A percentile compares a stretch with the other conserved stretches of the same genome.
Conservation (phyloP, 2,329 filamentous ascomycete species). For the Fusarium nelsonii region DNA sequence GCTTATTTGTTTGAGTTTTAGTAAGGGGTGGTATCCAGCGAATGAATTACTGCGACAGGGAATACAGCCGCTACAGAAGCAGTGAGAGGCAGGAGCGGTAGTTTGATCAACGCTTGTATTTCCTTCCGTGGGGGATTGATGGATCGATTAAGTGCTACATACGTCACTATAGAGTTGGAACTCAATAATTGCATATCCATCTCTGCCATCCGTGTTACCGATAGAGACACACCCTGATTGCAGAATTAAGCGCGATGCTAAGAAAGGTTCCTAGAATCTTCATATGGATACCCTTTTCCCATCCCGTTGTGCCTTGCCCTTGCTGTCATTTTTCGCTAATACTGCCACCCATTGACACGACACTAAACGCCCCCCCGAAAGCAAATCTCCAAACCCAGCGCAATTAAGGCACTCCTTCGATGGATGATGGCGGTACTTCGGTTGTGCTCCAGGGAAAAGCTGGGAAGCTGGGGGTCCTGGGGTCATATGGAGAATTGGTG, state of each 20-base stretch:
- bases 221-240: slow-evolving; percentile 16
- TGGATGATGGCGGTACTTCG: slow-evolving; percentile 30
- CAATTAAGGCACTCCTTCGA: slow-evolving; percentile 2
- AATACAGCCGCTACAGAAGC: not conserved
- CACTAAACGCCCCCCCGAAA: not conserved
- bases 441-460: slow-evolving; percentile 19
- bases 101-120: slow-evolving; percentile 26
- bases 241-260: slow-evolving; percentile 1
- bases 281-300: no score
- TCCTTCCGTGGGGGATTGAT: slow-evolving; percentile 4
- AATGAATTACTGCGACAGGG: slow-evolving; percentile 8
- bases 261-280: not conserved
- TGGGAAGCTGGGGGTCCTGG: not conserved
- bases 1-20: slow-evolving; percentile 41
- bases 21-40: slow-evolving; percentile 27
- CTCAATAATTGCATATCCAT: slow-evolving; percentile 25
- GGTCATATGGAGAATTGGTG: slow-evolving; percentile 9
- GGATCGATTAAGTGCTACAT: not conserved
- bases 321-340: slow-evolving; percentile 4
- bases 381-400: not conserved
- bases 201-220: not conserved
- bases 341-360: not conserved
- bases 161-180: slow-evolving; percentile 4
- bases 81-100: slow-evolving; percentile 8
- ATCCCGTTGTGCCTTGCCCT: slow-evolving; percentile 9